Conservation (phyloP, 2,329 filamentous ascomycete genomes). For the Pseudogymnoascus sp. region DNA sequence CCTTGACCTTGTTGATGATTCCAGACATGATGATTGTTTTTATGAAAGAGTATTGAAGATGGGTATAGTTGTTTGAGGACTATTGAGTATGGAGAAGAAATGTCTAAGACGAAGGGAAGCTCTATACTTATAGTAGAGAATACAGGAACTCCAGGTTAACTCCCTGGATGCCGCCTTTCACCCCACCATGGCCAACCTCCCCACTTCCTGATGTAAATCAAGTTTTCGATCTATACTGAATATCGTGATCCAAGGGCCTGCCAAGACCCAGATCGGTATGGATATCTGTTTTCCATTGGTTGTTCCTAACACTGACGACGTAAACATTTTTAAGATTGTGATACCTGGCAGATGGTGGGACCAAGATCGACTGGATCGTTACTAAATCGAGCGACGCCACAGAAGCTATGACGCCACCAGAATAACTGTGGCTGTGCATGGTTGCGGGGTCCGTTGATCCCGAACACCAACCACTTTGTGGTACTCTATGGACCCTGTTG, state of each 20-base stretch:
- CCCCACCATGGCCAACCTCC: not conserved
- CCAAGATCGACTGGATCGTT: not conserved
- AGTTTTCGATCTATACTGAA: not conserved
- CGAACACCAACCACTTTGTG: not conserved
- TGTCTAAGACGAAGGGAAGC: not conserved
- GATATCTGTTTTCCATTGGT: not conserved
- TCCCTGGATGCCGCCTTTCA: not conserved
- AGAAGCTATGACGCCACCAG: conserved; percentile 3
- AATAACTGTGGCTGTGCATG: conserved; percentile 1
- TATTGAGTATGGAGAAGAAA: conserved; percentile 1
- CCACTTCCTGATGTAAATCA: conserved; percentile 8
- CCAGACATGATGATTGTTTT: conserved; percentile 33
- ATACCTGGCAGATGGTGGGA: not conserved
- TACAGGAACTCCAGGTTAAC: not conserved
- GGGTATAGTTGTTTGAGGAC: conserved; percentile 5
- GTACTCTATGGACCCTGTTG: not conserved
- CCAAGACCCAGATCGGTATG: not conserved
- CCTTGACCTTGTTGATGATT: conserved; percentile 39
- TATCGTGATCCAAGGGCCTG: not conserved
- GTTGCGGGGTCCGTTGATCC: not conserved
- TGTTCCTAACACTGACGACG: not conserved
- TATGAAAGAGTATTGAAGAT: conserved; percentile 5
- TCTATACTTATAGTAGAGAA: not conserved
- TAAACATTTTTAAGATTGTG: conserved; percentile 4
- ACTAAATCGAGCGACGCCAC: not conserved